Percentiles rank a stretch among this genome's conserved stretches.
Evolutionary conservation across 257 asterid genomes (phyloP).

Genomic region (Lithospermum erythrorhizon): DNA sequence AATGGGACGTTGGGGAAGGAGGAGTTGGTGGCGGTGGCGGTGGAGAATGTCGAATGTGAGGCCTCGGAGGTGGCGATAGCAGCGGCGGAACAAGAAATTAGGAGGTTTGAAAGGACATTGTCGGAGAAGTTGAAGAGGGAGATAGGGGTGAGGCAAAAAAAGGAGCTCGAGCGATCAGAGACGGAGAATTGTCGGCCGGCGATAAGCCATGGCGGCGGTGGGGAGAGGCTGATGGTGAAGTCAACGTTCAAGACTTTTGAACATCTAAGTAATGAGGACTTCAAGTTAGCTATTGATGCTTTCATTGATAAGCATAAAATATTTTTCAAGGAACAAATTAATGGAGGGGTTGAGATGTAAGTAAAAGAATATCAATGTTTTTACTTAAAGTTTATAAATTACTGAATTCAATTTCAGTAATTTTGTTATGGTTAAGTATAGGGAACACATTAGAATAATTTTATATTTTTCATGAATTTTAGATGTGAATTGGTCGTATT

Average conservation of each 20-base stretch:
- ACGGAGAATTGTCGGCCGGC: slow-evolving; percentile 21
- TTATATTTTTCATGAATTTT: no score
- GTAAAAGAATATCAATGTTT: not conserved
- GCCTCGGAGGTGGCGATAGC: slow-evolving; percentile 39
- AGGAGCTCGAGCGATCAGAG: slow-evolving; percentile 51
- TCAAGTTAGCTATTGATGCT: slow-evolving; percentile 52
- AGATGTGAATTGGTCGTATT: no score
- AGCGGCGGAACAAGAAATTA: slow-evolving; percentile 42
- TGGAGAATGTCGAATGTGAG: slow-evolving; percentile 19
- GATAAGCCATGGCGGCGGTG: not conserved
- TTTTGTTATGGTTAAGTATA: no score
- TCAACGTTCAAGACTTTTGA: slow-evolving; percentile 29
- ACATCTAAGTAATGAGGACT: slow-evolving; percentile 58
- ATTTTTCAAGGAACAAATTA: slow-evolving; percentile 25
- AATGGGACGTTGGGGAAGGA: slow-evolving; percentile 5
- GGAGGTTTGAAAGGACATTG: slow-evolving; percentile 59
- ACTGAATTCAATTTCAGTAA: no score
- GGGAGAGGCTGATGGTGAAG: no score
- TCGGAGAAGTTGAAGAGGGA: slow-evolving; percentile 58
- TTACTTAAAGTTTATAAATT: not conserved
- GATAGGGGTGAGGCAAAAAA: slow-evolving; percentile 17
- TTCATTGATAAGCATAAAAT: slow-evolving; percentile 40
- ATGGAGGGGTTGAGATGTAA: slow-evolving; percentile 7
- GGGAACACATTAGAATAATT: no score
- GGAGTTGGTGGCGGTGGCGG: slow-evolving; percentile 35